Percentiles rank a stretch among this genome's conserved stretches.
These are phyloP conservation scores for Brettanomyces nanus DNA, from an alignment of 805 yeast species.

Conservation along the genomic window DNA sequence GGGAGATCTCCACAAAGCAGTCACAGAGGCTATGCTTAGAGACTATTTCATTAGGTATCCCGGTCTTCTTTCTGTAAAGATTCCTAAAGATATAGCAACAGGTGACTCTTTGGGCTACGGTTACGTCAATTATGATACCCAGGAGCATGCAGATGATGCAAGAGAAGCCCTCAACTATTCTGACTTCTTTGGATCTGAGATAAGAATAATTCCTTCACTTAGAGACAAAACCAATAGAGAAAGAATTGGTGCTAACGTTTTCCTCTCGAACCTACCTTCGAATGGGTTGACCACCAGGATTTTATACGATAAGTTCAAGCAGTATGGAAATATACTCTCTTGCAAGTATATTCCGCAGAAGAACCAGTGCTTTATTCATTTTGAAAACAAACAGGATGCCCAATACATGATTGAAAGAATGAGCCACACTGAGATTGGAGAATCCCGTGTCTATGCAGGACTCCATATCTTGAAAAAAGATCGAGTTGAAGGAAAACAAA, in stretches of 20 bases:
- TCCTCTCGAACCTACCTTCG: slow-evolving; percentile 37
- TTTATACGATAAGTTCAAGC: slow-evolving; percentile 22
- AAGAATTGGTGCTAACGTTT: slow-evolving; percentile 41
- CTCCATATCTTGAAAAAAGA: slow-evolving; percentile 24
- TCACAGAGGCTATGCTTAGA: slow-evolving; percentile 41
- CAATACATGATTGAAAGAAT: slow-evolving; percentile 25
- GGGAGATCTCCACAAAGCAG: slow-evolving; percentile 48
- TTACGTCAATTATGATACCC: slow-evolving; percentile 51
- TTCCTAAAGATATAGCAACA: slow-evolving; percentile 47
- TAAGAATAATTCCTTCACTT: slow-evolving; percentile 49
- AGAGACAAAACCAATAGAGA: slow-evolving; percentile 34
- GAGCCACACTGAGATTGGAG: slow-evolving; percentile 19
- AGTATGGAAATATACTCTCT: slow-evolving; percentile 22
- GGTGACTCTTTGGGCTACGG: slow-evolving; percentile 63
- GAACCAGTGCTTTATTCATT: slow-evolving; percentile 32
- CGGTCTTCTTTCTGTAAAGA: slow-evolving; percentile 48
- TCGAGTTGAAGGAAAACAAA: slow-evolving; percentile 10
- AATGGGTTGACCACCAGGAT: slow-evolving; percentile 23
- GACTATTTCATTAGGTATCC: slow-evolving; percentile 34
- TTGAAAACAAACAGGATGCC: slow-evolving; percentile 29
- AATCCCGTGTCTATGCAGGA: slow-evolving; percentile 18
- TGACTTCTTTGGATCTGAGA: slow-evolving; percentile 31
- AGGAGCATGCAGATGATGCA: slow-evolving; percentile 46
- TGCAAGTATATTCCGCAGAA: slow-evolving; percentile 22
- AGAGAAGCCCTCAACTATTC: slow-evolving; percentile 49